Base-by-base conservation (phyloP, 1,139 yeast species). In the Geotrichum cucujoidarum region DNA sequence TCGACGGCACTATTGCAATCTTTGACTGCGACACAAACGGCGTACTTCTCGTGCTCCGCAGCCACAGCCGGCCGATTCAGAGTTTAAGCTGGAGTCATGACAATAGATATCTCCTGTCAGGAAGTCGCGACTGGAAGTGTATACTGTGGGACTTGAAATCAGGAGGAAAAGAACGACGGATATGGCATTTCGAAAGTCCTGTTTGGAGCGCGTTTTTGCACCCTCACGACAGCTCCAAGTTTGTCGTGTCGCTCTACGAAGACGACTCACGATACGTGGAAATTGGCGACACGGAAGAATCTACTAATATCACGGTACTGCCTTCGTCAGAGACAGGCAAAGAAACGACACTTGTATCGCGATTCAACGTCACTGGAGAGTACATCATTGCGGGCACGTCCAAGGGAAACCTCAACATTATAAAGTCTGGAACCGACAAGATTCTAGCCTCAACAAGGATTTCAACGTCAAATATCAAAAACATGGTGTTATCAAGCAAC, bases 101-200 rank as follows among this genome's bases (percentile, higher is more conserved):
- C 61, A 95, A 95, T 0, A 66, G 87, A 25, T 87, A 77, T 56
- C 60, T 90, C 5, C 68, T 90, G 8, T 75, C 87, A 1, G 73
- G 90, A n/a, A 79, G 94, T 0, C 78, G 90, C 57, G 97, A 92
- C 62, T 89, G 95, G 95, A 75, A 74, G 49, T 77, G 84, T 45
- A 78, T 84, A 48, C 63, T 89, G 36, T 89, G 97, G 97, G 96
- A 88, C 66, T 67, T 90, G 55, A 58, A 66, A 31, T 61, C 66
- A 6, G 71, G 75, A 63, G 68, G 17, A 63, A 73, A 16, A 66
- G 77, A 52, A 69, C 32, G 41, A 21, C 43, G 44, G 4, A 43
- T 69, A 11, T 69, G 76, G 42, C 70, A 72, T 49, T 80, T 85
- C 55, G 84, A 80, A 49, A 81, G 85, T 8, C 92, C 87, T 4